Evolutionary conservation across 192 early-diverging fungal species (phyloP).

Genomic region (Phycomyces nitens): DNA sequence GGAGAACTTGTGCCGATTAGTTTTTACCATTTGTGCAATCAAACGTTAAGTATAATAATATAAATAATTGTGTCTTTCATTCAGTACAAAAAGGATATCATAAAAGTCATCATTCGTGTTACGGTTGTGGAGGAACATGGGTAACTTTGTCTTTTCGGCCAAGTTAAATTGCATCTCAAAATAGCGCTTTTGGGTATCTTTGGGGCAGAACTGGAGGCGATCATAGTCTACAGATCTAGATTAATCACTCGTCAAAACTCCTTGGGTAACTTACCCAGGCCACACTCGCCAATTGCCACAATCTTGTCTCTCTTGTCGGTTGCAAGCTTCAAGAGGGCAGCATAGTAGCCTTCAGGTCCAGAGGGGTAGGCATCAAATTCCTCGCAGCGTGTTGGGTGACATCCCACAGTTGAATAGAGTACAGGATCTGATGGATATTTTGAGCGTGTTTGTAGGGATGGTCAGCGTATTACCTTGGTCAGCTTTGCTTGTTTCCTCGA

Average conservation of each 20-base stretch:
- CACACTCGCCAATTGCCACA: slow-evolving; percentile 94
- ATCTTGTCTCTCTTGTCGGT: slow-evolving; percentile 47
- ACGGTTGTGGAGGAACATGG: slow-evolving; percentile 90
- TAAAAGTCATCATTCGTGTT: slow-evolving; percentile 81
- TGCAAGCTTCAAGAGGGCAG: slow-evolving; percentile 42
- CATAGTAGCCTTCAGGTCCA: slow-evolving; percentile 65
- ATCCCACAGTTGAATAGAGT: slow-evolving; percentile 77
- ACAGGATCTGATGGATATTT: slow-evolving; percentile 1
- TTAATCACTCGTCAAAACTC: background rate
- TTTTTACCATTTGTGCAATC: slow-evolving; percentile 38
- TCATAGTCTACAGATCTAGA: slow-evolving; percentile 74
- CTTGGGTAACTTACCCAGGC: slow-evolving; percentile 60
- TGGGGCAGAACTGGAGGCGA: slow-evolving; percentile 77
- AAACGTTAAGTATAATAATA: background rate
- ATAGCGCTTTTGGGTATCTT: slow-evolving; percentile 68
- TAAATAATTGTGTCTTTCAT: background rate
- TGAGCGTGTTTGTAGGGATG: background rate
- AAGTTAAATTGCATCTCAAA: slow-evolving; percentile 83
- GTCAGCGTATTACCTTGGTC: slow-evolving; percentile 1
- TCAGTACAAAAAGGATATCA: slow-evolving; percentile 37
- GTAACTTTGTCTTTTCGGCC: slow-evolving; percentile 69
- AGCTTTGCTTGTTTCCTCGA: slow-evolving; percentile 44
- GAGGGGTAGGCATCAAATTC: slow-evolving; percentile 59
- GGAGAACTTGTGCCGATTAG: slow-evolving; percentile 58
- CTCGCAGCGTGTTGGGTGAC: slow-evolving; percentile 77